These are phyloP conservation scores for Dipodascus geniculatus DNA, from an alignment of 805 yeast genomes.

Conservation along the genomic window DNA sequence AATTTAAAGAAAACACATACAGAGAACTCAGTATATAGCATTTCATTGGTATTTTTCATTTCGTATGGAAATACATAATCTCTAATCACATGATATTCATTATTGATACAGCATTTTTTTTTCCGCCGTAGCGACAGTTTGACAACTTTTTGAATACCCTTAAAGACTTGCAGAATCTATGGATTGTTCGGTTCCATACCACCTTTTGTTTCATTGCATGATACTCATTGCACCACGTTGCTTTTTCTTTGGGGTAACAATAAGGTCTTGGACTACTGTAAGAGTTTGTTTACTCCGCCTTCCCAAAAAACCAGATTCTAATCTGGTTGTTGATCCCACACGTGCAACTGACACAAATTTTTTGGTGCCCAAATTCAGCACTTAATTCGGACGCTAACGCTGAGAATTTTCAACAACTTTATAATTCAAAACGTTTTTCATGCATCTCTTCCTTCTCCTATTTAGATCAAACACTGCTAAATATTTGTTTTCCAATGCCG, in stretches of 20 bases:
- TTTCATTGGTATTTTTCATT: too few species aligned
- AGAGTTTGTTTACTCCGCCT: background rate
- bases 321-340: background rate
- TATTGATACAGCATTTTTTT: background rate
- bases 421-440: background rate
- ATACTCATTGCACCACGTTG: conserved; percentile 8
- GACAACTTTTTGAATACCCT: background rate
- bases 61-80: too few species aligned
- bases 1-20: too few species aligned
- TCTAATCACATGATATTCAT: too few species aligned
- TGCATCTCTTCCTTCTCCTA: conserved; percentile 7
- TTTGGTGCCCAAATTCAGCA: background rate
- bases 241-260: conserved; percentile 7
- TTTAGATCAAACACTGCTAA: conserved; percentile 11
- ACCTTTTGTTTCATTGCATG: conserved; percentile 3
- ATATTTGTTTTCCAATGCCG: conserved; percentile 16
- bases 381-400: background rate
- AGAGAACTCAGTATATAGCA: too few species aligned
- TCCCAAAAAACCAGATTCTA: background rate
- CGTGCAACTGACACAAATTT: background rate
- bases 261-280: background rate
- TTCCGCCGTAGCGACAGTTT: too few species aligned
- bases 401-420: background rate
- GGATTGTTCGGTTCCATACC: too few species aligned
- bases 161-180: background rate